phyloP scores from a whole-genome alignment of 2,329 filamentous ascomycete genomes.

The Cytospora chrysosperma region DNA sequence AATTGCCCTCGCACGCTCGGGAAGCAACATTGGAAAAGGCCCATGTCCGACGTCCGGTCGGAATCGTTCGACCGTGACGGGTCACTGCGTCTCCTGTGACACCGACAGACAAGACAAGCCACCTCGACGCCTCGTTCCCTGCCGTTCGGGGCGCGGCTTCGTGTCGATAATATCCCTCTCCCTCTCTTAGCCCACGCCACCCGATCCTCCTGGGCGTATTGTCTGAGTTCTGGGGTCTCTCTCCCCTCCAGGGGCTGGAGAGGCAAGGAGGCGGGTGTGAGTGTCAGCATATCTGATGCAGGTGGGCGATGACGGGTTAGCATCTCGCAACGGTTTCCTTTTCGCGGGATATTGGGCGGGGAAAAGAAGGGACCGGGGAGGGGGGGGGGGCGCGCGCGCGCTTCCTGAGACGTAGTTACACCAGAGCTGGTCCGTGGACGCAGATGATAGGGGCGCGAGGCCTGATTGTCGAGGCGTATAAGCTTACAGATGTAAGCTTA shows the following conservation, averaged over 20 bases:
- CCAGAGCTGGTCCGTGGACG: not conserved
- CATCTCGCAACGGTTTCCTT: not conserved
- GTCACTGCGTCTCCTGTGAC: conserved; percentile 10
- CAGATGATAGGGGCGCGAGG: not conserved
- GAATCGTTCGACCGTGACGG: conserved; percentile 1
- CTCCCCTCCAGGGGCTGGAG: not conserved
- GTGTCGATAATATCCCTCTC: no score
- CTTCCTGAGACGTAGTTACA: not conserved
- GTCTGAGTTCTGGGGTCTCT: not conserved
- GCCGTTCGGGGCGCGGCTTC: not conserved
- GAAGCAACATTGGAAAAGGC: not conserved
- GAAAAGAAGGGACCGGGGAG: no score
- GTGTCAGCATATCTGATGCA: not conserved
- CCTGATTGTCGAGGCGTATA: not conserved
- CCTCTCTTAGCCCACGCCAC: not conserved
- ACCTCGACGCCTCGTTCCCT: conserved; percentile 5
- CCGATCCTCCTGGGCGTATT: conserved; percentile 2
- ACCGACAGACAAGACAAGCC: not conserved
- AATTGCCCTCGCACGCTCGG: not conserved
- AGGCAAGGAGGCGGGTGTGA: not conserved
- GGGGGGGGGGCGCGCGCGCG: no score
- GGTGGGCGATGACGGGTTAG: not conserved
- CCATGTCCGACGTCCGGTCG: not conserved
- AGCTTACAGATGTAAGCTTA: not conserved
- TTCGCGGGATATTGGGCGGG: not conserved